Percentiles rank a stretch among this genome's conserved stretches.
Evolutionary conservation across 352 stramenopile species (phyloP).

Genomic region (Phytophthora sojae): DNA sequence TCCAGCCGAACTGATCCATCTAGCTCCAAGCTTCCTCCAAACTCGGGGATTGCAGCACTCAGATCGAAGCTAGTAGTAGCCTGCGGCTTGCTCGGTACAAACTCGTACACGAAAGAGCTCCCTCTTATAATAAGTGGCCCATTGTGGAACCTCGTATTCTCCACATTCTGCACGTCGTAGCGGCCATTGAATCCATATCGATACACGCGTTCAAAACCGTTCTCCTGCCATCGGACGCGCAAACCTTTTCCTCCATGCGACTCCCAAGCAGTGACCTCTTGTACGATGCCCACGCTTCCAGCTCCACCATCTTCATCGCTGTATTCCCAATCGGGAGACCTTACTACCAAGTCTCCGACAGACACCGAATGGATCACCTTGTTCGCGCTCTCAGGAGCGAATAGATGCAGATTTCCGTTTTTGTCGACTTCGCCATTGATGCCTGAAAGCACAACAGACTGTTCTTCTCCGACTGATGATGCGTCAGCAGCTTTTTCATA

Average conservation of each 20-base stretch:
- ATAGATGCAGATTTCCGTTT: slow-evolving; percentile 43
- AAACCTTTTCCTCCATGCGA: slow-evolving; percentile 58
- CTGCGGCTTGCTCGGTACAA: slow-evolving; percentile 28
- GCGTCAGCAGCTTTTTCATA: not conserved
- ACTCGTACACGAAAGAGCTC: slow-evolving; percentile 49
- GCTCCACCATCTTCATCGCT: slow-evolving; percentile 73
- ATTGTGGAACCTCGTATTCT: slow-evolving; percentile 23
- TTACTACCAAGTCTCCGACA: slow-evolving; percentile 60
- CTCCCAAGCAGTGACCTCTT: slow-evolving; percentile 65
- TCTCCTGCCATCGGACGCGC: slow-evolving; percentile 62
- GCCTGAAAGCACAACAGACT: slow-evolving; percentile 30
- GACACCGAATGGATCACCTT: slow-evolving; percentile 38
- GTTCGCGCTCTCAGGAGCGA: slow-evolving; percentile 45
- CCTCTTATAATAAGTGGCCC: slow-evolving; percentile 59
- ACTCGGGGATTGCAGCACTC: slow-evolving; percentile 15
- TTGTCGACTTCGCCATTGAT: slow-evolving; percentile 45
- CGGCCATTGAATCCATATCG: slow-evolving; percentile 65
- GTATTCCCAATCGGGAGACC: slow-evolving; percentile 77
- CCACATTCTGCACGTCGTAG: slow-evolving; percentile 66
- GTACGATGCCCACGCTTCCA: slow-evolving; percentile 62
- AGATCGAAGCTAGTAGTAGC: slow-evolving; percentile 17
- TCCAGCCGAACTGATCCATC: slow-evolving; percentile 41
- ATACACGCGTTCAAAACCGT: slow-evolving; percentile 52
- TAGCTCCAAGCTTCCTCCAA: slow-evolving; percentile 39
- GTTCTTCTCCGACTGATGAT: slow-evolving; percentile 1